Conservation (phyloP, 768 basidiomycete genomes). For the Cubamyces sp. region DNA sequence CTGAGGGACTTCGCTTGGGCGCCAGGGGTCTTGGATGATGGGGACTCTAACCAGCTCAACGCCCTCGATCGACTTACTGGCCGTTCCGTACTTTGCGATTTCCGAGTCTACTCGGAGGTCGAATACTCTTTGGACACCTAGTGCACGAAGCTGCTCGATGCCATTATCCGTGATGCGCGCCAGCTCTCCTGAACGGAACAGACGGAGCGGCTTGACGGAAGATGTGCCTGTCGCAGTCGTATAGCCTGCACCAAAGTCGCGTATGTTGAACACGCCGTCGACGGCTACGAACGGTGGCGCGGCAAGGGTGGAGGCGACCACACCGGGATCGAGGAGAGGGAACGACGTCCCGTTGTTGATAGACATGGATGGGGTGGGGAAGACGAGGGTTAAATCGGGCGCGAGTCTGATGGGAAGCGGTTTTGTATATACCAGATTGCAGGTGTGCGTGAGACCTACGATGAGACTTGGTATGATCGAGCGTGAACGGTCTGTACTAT, state of each 20-base stretch:
- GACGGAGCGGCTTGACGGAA: constrained; percentile 35
- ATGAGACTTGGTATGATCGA: too few relatives aligned
- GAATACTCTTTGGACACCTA: constrained; percentile 44
- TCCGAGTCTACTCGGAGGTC: constrained; percentile 45
- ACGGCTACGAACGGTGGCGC: constrained; percentile 43
- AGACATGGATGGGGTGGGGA: neutral
- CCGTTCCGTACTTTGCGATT: constrained; percentile 38
- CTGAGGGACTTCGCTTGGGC: constrained; percentile 29
- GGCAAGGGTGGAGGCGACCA: constrained; percentile 16
- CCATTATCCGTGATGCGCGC: constrained; percentile 41
- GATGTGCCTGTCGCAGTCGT: constrained; percentile 8
- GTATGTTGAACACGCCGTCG: constrained; percentile 46
- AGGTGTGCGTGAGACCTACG: too few relatives aligned
- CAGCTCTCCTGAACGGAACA: constrained; percentile 48
- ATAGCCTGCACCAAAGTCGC: constrained; percentile 39
- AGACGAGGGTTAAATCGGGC: neutral
- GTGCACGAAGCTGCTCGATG: constrained; percentile 36
- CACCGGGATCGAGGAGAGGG: neutral
- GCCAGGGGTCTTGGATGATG: constrained; percentile 33
- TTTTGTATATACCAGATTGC: too few relatives aligned
- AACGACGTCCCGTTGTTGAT: neutral
- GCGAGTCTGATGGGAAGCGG: neutral
- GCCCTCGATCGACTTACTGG: constrained; percentile 35
- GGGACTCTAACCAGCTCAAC: constrained; percentile 36
- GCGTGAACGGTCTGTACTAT: too few relatives aligned